Percentiles rank a stretch among this genome's conserved stretches.
Evolutionary conservation across 139 green algal genomes (phyloP).

Genomic region (Chlamydomonas eustigma): DNA sequence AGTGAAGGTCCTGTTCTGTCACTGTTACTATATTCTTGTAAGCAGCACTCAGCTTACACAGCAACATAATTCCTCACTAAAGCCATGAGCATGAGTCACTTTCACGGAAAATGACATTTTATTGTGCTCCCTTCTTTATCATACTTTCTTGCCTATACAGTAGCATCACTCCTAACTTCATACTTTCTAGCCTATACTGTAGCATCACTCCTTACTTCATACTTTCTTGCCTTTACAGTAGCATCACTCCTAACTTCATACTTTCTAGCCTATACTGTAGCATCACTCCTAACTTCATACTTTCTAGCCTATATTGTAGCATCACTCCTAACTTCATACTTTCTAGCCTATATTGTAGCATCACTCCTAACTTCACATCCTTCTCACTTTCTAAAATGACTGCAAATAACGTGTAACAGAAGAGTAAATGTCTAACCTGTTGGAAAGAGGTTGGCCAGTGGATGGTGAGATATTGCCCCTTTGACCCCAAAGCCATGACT

Average conservation of each 20-base stretch:
- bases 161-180: too few relatives aligned
- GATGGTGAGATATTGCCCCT: not conserved
- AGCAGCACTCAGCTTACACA: not conserved
- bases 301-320: not conserved
- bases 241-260: not conserved
- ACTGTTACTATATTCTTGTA: not conserved
- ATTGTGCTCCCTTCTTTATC: too few relatives aligned
- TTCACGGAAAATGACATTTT: too few relatives aligned
- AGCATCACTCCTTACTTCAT: too few relatives aligned
- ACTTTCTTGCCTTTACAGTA: too few relatives aligned
- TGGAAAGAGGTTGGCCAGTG: not conserved
- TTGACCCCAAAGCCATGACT: constrained; percentile 49
- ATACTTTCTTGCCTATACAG: too few relatives aligned
- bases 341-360: not conserved
- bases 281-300: not conserved
- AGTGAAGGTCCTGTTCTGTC: not conserved
- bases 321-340: not conserved
- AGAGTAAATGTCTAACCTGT: too few relatives aligned
- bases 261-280: not conserved
- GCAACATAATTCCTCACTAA: too few relatives aligned
- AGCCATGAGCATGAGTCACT: too few relatives aligned
- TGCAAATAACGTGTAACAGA: too few relatives aligned
- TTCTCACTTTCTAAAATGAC: not conserved
- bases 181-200: too few relatives aligned
- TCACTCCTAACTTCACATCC: not conserved